Evolutionary conservation across 169 alveolate genomes (phyloP).

Genomic region (Eimeria praecox): DNA sequence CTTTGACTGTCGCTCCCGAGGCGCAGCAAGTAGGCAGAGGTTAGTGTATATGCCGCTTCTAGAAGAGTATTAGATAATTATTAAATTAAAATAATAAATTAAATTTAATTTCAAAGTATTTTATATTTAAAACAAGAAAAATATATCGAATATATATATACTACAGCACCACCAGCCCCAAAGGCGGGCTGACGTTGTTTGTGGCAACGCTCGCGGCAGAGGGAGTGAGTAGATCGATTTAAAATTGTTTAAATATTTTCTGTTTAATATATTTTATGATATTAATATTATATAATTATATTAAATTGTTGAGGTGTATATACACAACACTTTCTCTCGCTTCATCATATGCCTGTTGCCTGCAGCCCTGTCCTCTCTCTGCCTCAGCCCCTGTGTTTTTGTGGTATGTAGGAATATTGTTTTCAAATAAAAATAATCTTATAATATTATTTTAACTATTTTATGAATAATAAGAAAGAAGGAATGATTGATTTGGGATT

Average conservation of each 20-base stretch:
- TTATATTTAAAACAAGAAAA: background rate
- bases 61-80: background rate
- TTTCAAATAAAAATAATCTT: background rate
- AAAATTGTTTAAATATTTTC: background rate
- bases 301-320: too few species aligned
- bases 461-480: too few species aligned
- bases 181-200: background rate
- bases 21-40: background rate
- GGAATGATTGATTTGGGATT: background rate
- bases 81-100: too few species aligned
- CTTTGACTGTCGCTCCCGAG: too few species aligned
- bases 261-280: background rate
- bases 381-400: slow-evolving; percentile 2
- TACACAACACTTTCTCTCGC: background rate
- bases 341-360: background rate
- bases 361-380: slow-evolving; percentile 48
- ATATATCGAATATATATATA: too few species aligned
- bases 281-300: too few species aligned
- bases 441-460: background rate
- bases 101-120: too few species aligned
- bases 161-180: background rate
- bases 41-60: background rate
- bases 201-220: background rate
- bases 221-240: background rate
- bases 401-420: background rate